phyloP scores from a whole-genome alignment of 2,329 filamentous ascomycete genomes.

The Xylariales sp. region DNA sequence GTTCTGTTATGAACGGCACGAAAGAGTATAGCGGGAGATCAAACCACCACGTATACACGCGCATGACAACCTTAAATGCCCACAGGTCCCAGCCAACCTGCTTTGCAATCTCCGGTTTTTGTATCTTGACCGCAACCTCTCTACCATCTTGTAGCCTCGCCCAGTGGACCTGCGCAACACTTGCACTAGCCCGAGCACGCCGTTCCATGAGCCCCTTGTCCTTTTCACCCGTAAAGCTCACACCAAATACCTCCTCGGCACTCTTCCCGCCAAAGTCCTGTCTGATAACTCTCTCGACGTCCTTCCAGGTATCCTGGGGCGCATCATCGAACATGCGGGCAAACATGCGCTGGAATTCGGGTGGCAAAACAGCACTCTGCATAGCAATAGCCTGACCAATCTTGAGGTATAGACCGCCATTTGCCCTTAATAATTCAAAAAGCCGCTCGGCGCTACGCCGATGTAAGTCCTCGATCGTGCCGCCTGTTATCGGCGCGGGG shows the following conservation, averaged over 20 bases:
- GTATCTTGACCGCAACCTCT: slow-evolving; percentile 95
- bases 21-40: slow-evolving; percentile 92
- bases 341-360: slow-evolving; percentile 97
- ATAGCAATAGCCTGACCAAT: slow-evolving; percentile 98
- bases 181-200: slow-evolving; percentile 78
- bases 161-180: slow-evolving; percentile 98
- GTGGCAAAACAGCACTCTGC: slow-evolving; percentile 93
- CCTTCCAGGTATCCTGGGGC: slow-evolving; percentile 88
- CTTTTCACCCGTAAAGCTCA: slow-evolving; percentile 80
- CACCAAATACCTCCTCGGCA: slow-evolving; percentile 90
- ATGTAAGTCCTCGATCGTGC: slow-evolving; percentile 82
- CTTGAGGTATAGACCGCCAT: slow-evolving; percentile 95
- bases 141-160: slow-evolving; percentile 85
- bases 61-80: slow-evolving; percentile 90
- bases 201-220: slow-evolving; percentile 73
- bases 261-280: slow-evolving; percentile 88
- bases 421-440: slow-evolving; percentile 82
- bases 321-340: slow-evolving; percentile 97
- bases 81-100: slow-evolving; percentile 96
- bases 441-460: slow-evolving; percentile 84
- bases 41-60: slow-evolving; percentile 87
- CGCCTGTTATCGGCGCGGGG: slow-evolving; percentile 77
- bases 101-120: slow-evolving; percentile 91
- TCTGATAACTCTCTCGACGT: slow-evolving; percentile 84
- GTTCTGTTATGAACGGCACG: slow-evolving; percentile 92